Conservation (phyloP, 2,329 filamentous ascomycete genomes). For the Talaromyces islandicus region DNA sequence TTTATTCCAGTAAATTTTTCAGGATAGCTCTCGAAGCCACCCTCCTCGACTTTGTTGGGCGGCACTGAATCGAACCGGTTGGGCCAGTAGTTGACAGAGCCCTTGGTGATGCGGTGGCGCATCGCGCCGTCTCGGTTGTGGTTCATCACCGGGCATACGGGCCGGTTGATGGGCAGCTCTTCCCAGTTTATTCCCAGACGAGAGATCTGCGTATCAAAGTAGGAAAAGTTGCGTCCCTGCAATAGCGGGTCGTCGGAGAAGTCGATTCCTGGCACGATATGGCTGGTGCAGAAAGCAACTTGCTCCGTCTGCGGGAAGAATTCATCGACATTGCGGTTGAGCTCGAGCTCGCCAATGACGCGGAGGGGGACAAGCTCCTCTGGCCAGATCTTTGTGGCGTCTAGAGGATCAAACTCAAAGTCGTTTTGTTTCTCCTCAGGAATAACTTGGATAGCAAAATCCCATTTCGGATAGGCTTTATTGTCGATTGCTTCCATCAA, state of each 20-base stretch:
- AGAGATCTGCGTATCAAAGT: conserved; percentile 50
- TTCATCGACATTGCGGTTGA: conserved; percentile 75
- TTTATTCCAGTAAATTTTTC: conserved; percentile 65
- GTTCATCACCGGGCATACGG: conserved; percentile 65
- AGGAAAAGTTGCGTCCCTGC: conserved; percentile 66
- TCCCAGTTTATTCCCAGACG: conserved; percentile 64
- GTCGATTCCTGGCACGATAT: conserved; percentile 72
- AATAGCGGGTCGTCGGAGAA: conserved; percentile 69
- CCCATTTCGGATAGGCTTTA: conserved; percentile 68
- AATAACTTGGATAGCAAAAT: conserved; percentile 74
- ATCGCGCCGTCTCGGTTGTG: conserved; percentile 68
- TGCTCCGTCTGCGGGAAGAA: conserved; percentile 81
- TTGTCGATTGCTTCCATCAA: conserved; percentile 67
- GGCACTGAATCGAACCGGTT: conserved; percentile 62
- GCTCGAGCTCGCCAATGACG: conserved; percentile 71
- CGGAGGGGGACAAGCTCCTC: conserved; percentile 69
- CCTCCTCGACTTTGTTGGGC: conserved; percentile 56
- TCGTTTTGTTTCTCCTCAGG: conserved; percentile 65
- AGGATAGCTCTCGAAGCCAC: conserved; percentile 64
- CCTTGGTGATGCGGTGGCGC: conserved; percentile 67
- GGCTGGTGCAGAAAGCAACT: conserved; percentile 73
- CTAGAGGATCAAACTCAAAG: conserved; percentile 80
- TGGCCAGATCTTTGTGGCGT: conserved; percentile 81
- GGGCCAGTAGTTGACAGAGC: conserved; percentile 73
- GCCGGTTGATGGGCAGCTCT: conserved; percentile 64